Evolutionary conservation across 2,329 filamentous ascomycete species (phyloP).

Genomic region (Hypoxylon sp.): DNA sequence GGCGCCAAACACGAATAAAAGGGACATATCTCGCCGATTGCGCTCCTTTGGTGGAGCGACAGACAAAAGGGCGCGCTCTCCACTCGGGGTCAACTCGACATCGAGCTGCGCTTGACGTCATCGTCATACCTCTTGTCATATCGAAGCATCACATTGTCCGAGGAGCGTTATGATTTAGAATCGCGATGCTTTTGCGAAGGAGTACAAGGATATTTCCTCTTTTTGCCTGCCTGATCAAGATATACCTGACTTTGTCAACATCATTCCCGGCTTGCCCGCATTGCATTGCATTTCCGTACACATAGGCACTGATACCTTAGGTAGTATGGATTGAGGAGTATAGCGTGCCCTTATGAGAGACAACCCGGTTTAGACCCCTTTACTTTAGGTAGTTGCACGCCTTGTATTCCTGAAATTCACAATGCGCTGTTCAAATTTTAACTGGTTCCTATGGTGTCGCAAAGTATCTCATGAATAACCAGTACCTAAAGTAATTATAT

Average conservation of each 20-base stretch:
- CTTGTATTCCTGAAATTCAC: not conserved
- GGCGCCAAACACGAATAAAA: not conserved
- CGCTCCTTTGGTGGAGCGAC: conserved; percentile 5
- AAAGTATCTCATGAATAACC: not conserved
- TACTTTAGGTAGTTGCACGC: not conserved
- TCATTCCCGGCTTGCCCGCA: not conserved
- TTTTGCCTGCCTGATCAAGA: conserved; percentile 12
- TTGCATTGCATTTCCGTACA: conserved; percentile 1
- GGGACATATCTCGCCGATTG: not conserved
- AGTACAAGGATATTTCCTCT: conserved; percentile 18
- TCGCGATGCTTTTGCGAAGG: conserved; percentile 14
- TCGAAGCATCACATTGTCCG: conserved; percentile 19
- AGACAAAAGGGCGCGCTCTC: conserved; percentile 10
- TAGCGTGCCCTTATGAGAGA: not conserved
- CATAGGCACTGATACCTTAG: not conserved
- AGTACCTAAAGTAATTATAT: no score
- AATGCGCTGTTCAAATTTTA: not conserved
- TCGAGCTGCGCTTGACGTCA: conserved; percentile 26
- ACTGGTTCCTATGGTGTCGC: not conserved
- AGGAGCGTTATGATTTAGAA: conserved; percentile 18
- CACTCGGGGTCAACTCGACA: conserved; percentile 1
- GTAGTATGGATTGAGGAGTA: not conserved
- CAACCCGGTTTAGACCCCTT: not conserved
- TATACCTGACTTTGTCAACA: conserved; percentile 29
- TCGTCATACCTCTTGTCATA: conserved; percentile 27